These are phyloP conservation scores for Pulicaria dysenterica DNA, from an alignment of 129 eudicot genomes.

Conservation along the genomic window DNA sequence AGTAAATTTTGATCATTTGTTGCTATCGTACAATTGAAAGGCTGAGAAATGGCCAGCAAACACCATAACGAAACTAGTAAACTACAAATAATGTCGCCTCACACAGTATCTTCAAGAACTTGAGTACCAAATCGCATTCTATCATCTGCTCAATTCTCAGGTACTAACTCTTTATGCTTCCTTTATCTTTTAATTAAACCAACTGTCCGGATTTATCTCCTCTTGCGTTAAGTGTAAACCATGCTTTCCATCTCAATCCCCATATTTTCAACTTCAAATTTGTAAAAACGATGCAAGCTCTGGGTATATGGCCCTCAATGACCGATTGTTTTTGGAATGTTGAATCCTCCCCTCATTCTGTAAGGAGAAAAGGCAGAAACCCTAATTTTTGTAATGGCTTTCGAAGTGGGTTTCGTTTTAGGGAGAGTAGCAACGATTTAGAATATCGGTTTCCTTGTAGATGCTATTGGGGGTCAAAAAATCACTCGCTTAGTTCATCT, in stretches of 20 bases:
- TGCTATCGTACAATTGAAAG: conserved; percentile 7
- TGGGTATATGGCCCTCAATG: conserved; percentile 30
- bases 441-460: conserved; percentile 33
- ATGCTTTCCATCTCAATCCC: conserved; percentile 33
- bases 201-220: conserved; percentile 9
- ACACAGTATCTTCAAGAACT: conserved; percentile 9
- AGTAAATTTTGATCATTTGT: too few relatives aligned
- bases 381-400: conserved; percentile 25
- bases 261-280: not conserved
- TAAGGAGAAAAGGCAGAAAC: conserved; percentile 31
- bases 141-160: conserved; percentile 25
- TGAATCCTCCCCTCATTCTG: conserved; percentile 21
- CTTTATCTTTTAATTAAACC: not conserved
- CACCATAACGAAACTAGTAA: not conserved
- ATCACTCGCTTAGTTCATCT: conserved; percentile 33
- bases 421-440: conserved; percentile 27
- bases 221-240: not conserved
- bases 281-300: conserved; percentile 38
- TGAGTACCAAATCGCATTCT: conserved; percentile 18
- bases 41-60: conserved; percentile 29
- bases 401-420: conserved; percentile 26
- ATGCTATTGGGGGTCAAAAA: conserved; percentile 36
- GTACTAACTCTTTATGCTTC: conserved; percentile 17
- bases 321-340: conserved; percentile 22
- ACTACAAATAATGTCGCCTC: conserved; percentile 1